These are phyloP conservation scores for Leucoagaricus sp. DNA, from an alignment of 1,284 basidiomycete genomes.

Conservation along the genomic window DNA sequence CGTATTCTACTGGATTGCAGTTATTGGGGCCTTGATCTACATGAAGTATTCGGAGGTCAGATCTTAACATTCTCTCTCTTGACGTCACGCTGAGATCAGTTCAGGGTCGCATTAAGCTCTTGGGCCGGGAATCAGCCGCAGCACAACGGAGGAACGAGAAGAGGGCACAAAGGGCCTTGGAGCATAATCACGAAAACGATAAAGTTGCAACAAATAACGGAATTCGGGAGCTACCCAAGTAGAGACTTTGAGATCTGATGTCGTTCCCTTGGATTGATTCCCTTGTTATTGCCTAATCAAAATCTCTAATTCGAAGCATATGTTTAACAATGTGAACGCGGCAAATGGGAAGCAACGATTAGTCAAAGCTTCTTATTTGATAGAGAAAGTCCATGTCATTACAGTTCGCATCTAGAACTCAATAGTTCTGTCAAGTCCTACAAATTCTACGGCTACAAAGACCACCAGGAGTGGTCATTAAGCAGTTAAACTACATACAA, in stretches of 20 bases:
- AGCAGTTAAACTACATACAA: neutral
- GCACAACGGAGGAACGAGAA: slow-evolving; percentile 29
- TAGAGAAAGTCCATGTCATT: too few species aligned
- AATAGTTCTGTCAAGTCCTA: neutral
- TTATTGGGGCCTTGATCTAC: slow-evolving; percentile 61
- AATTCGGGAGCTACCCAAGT: neutral
- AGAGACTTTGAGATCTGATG: neutral
- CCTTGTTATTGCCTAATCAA: too few species aligned
- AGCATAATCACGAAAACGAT: slow-evolving; percentile 1
- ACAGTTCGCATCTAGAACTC: neutral
- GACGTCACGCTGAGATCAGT: neutral
- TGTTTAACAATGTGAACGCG: too few species aligned
- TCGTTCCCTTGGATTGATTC: neutral
- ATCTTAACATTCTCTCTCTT: neutral
- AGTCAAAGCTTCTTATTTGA: too few species aligned
- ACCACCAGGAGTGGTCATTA: neutral
- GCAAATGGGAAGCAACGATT: too few species aligned
- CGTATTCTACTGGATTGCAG: slow-evolving; percentile 80
- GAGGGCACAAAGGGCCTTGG: slow-evolving; percentile 22
- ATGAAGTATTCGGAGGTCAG: slow-evolving; percentile 71
- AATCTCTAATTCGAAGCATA: too few species aligned
- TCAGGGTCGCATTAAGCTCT: slow-evolving; percentile 39
- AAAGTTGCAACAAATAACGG: neutral
- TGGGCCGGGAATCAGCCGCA: slow-evolving; percentile 39
- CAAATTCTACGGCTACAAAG: neutral